Conservation (phyloP, 176 grass and related monocot genomes). For the Otatea glauca region DNA sequence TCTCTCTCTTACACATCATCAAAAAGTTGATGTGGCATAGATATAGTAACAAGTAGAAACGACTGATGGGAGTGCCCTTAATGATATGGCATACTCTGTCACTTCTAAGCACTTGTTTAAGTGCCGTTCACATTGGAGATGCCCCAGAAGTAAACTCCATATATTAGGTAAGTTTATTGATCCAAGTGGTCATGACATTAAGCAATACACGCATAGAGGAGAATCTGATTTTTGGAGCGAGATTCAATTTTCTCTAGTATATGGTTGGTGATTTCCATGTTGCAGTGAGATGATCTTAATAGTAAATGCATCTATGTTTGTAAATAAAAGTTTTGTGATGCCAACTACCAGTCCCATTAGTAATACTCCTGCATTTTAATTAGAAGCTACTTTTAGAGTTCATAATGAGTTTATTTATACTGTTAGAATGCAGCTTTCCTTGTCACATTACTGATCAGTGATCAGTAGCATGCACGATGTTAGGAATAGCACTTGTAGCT, state of each 20-base stretch:
- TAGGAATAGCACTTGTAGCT: no score
- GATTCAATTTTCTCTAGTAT: not conserved
- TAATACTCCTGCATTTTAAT: slow-evolving; percentile 9
- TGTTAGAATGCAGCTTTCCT: not conserved
- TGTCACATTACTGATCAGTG: not conserved
- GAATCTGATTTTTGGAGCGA: not conserved
- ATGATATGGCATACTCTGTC: not conserved
- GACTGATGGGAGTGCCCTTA: not conserved
- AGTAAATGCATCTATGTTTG: not conserved
- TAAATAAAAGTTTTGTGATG: slow-evolving; percentile 11
- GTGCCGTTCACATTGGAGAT: not conserved
- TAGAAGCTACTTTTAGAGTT: not conserved
- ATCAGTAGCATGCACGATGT: not conserved
- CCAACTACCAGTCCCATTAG: not conserved
- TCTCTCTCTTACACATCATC: no score
- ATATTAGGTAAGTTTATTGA: not conserved
- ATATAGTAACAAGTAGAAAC: no score
- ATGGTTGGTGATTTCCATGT: not conserved
- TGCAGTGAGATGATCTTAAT: not conserved
- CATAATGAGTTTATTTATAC: not conserved
- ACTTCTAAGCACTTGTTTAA: not conserved
- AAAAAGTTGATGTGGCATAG: no score
- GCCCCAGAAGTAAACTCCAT: not conserved
- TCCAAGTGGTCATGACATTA: not conserved
- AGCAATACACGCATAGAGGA: not conserved